Evolutionary conservation across 2,329 filamentous ascomycete species (phyloP).

Genomic region (Sclerotinia sclerotiorum): DNA sequence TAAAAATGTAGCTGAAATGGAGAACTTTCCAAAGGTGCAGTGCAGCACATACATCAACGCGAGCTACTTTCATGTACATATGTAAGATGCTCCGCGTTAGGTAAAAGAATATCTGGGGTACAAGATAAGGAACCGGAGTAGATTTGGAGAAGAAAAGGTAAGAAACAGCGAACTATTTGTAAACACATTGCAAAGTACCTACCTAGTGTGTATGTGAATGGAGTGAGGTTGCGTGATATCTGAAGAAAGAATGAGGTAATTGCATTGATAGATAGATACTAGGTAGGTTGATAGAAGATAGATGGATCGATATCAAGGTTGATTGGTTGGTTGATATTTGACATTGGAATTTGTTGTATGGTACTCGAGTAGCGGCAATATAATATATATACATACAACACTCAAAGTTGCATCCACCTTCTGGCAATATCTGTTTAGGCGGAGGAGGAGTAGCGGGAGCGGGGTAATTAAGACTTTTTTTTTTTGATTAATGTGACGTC

Average conservation of each 20-base stretch:
- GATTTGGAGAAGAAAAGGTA: background rate
- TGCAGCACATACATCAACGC: background rate
- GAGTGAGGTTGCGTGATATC: constrained; percentile 4
- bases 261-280: background rate
- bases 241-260: constrained; percentile 9
- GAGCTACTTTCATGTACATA: background rate
- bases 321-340: too few relatives aligned
- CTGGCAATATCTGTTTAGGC: too few relatives aligned
- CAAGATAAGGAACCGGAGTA: constrained; percentile 5
- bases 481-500: too few relatives aligned
- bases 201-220: background rate
- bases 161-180: background rate
- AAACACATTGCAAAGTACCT: constrained; percentile 1
- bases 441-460: too few relatives aligned
- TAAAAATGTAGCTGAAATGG: background rate
- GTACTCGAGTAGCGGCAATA: too few relatives aligned
- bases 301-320: too few relatives aligned
- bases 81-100: constrained; percentile 5
- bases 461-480: too few relatives aligned
- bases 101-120: constrained; percentile 5
- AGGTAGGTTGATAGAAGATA: too few relatives aligned
- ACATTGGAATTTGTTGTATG: too few relatives aligned
- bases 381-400: too few relatives aligned
- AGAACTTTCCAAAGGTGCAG: constrained; percentile 3
- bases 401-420: too few relatives aligned